Evolutionary conservation across 1,284 basidiomycete species (phyloP).

Genomic region (Hymenochaete sp.): DNA sequence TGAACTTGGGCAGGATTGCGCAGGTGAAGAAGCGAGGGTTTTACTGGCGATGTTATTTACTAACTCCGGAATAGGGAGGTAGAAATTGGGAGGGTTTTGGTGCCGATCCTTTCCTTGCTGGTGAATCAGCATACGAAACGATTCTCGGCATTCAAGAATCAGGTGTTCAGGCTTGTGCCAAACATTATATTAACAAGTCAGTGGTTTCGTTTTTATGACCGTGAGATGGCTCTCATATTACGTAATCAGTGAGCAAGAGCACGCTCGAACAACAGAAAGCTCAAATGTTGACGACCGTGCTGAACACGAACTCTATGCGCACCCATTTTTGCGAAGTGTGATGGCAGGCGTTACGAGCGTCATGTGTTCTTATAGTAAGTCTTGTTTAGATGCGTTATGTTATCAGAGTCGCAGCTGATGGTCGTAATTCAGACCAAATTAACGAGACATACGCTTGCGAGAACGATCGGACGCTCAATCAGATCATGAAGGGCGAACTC

Average conservation of each 20-base stretch:
- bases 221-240: not conserved
- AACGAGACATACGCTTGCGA: conserved; percentile 78
- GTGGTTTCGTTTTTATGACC: conserved; percentile 22
- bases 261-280: conserved; percentile 41
- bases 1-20: conserved; percentile 63
- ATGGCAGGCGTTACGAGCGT: conserved; percentile 67
- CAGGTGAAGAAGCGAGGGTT: conserved; percentile 24
- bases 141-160: conserved; percentile 64
- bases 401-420: not conserved
- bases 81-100: conserved; percentile 86
- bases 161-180: conserved; percentile 72
- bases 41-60: no score
- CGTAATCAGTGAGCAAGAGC: conserved; percentile 57
- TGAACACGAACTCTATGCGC: conserved; percentile 64
- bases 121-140: conserved; percentile 67
- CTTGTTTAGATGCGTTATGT: not conserved
- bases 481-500: conserved; percentile 70
- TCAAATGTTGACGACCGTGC: conserved; percentile 75
- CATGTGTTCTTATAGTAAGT: conserved; percentile 67
- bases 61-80: conserved; percentile 38
- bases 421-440: conserved; percentile 38
- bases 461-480: conserved; percentile 67
- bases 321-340: conserved; percentile 67
- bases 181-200: conserved; percentile 68
- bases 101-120: conserved; percentile 66